Evolutionary conservation across 106 monocot species (phyloP), one percentile per base, ranked within the genome.

Genomic region (Hemerocallis citrina): DNA sequence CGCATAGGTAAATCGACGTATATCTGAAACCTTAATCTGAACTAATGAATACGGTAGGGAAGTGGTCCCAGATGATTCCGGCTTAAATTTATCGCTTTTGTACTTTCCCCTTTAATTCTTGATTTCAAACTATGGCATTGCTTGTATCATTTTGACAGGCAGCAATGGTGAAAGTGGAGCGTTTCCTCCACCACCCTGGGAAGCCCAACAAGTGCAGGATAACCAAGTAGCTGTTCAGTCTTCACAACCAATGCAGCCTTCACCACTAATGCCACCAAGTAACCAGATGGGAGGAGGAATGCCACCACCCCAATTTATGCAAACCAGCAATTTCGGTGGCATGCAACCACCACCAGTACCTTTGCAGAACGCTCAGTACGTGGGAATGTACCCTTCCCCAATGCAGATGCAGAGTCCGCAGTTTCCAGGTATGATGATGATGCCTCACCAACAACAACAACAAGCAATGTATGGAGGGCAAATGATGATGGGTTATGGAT

Each of bases 161-260:
- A 19, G 49, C 48, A 74, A 68, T 73, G 75, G 71, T 67, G 78
- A 86, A 61, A 39, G 24, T 62, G 81, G 72, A 49, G 81, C 59
- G 27, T 60, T 88, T 55, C 87, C 91, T 20, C 87, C 74, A 30
- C 92, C 92, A 49, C 96, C 92, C 22, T 98, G 96, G 91, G 92
- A 88, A 65, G 47, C 81, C 35, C 75, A 84, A 60, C 31, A 65
- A 32, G 49, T 32, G 8, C 69, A 81, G 57, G 69, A 48, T 52
- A 61, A 35, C 32, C 73, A 70, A 46, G 12, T 55, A 23, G 59
- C 56, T 46, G 57, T 0, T 25, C 33, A 66, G 11, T 36, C 20
- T 24, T 14, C 20, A 49, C 47, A 34, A 17, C 2, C 6, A 40
- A 55, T 75, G 30, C 79, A 68, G n/a, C n/a, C n/a, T 47, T 29